These are phyloP conservation scores for Geranium incanum DNA, from an alignment of 441 rosid genomes.

Conservation along the genomic window DNA sequence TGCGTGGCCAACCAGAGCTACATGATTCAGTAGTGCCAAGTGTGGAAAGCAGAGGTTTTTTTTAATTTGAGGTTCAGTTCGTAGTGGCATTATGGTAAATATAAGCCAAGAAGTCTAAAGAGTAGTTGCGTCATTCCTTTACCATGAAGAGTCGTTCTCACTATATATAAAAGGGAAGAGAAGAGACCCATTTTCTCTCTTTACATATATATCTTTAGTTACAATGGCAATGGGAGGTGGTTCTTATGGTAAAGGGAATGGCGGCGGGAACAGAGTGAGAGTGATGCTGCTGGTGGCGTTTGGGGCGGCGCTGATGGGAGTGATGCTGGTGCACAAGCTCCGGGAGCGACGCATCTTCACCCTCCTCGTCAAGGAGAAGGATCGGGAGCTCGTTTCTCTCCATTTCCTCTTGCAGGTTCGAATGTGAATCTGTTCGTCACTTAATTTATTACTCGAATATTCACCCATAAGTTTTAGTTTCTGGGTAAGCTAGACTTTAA, in stretches of 20 bases:
- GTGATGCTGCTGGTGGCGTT: constrained; percentile 50
- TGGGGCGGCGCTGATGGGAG: constrained; percentile 54
- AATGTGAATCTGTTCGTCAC: background rate
- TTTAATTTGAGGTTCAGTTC: no score
- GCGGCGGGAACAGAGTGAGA: constrained; percentile 30
- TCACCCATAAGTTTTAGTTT: background rate
- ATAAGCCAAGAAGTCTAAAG: no score
- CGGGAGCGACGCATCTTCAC: constrained; percentile 52
- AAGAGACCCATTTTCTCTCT: background rate
- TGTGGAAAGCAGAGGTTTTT: no score
- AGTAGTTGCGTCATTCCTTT: background rate
- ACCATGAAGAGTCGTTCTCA: background rate
- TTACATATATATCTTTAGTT: background rate
- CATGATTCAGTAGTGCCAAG: no score
- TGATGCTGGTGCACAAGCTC: constrained; percentile 47
- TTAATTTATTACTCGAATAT: background rate
- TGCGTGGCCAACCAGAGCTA: no score
- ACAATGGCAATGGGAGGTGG: constrained; percentile 26
- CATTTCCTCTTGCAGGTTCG: constrained; percentile 54
- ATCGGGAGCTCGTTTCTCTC: constrained; percentile 36
- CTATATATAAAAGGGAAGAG: no score
- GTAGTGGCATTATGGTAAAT: background rate
- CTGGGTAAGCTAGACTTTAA: no score
- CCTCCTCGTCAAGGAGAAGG: constrained; percentile 47
- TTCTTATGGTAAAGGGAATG: constrained; percentile 26